Base-by-base conservation (phyloP, 768 basidiomycete genomes). In the Serpula lacrymans region DNA sequence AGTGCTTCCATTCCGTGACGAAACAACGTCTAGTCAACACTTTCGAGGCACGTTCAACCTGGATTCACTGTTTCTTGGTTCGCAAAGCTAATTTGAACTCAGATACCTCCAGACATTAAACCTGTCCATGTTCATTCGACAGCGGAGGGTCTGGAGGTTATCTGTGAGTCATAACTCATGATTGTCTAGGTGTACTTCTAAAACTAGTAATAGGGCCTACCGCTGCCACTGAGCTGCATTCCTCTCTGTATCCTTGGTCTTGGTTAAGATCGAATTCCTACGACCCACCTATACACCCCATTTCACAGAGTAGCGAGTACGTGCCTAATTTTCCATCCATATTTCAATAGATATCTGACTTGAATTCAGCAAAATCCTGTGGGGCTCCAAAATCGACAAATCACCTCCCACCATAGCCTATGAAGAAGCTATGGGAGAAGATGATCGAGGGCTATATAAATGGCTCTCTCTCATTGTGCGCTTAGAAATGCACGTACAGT, bases 1-100 rank as follows among this genome's bases (percentile, higher is more conserved):
- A 78, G 36, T 95, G 92, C 60, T 94, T 88, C 55, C 94, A 97
- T 60, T 68, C 83, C 0, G 58, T 81, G 45, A 97, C 94, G 13
- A 94, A 90, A 55, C 95, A 97, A 60, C 74, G 94, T n/a, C 62
- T 97, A 8, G 67, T 91, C 37, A 82, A 88, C 54, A 91, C 93
- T 1, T 90, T 85, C 49, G 81, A 88, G 48, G 94, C 86, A 50
- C 21, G 72, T 47, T 6, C 4, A 34, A 23, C 33, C 13, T 30
- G 29, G 8, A 26, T 13, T 30, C 21, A 5, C n/a, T 44, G 4
- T 9, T 32, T 31, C 37, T 34, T 34, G 29, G 42, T 20, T 44
- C 24, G 35, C 24, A 14, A 37, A 25, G 17, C 20, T 36, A 18
- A 28, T 28, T 18, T 50, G 26, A 16, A 31, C 33, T 27, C 42